Conservation (phyloP, 306 rosid species). For the Chamaecrista fasciculata region DNA sequence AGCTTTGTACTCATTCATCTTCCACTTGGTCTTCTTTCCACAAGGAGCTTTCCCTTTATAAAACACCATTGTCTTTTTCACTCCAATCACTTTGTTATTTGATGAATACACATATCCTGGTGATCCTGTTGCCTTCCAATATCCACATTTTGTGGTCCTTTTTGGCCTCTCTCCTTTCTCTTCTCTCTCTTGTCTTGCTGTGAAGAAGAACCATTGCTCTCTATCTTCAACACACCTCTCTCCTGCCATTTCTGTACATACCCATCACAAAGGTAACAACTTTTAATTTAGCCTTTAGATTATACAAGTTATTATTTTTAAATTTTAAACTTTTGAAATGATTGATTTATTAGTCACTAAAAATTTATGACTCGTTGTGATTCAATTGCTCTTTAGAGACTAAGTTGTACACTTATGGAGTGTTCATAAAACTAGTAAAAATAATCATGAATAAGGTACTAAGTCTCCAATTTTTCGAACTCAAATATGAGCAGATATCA, state of each 20-base stretch:
- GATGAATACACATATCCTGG: slow-evolving; percentile 69
- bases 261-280: too few species aligned
- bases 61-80: slow-evolving; percentile 78
- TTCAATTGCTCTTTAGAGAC: too few species aligned
- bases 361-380: too few species aligned
- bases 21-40: slow-evolving; percentile 81
- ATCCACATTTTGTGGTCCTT: slow-evolving; percentile 61
- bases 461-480: too few species aligned
- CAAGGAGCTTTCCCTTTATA: slow-evolving; percentile 71
- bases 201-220: slow-evolving; percentile 86
- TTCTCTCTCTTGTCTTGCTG: slow-evolving; percentile 65
- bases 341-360: too few species aligned
- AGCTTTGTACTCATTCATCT: slow-evolving; percentile 75
- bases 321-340: too few species aligned
- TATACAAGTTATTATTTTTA: too few species aligned
- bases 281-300: too few species aligned
- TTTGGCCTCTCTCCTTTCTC: slow-evolving; percentile 71
- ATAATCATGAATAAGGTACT: too few species aligned
- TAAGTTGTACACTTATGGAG: too few species aligned
- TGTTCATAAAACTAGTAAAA: too few species aligned
- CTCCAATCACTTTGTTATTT: slow-evolving; percentile 49
- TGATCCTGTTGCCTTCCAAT: slow-evolving; percentile 86
- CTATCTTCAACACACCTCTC: slow-evolving; percentile 56
- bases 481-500: too few species aligned
- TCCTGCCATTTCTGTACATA: slow-evolving; percentile 59